phyloP scores from a whole-genome alignment of 1,139 yeast species.

The Zygoascus meyerae region DNA sequence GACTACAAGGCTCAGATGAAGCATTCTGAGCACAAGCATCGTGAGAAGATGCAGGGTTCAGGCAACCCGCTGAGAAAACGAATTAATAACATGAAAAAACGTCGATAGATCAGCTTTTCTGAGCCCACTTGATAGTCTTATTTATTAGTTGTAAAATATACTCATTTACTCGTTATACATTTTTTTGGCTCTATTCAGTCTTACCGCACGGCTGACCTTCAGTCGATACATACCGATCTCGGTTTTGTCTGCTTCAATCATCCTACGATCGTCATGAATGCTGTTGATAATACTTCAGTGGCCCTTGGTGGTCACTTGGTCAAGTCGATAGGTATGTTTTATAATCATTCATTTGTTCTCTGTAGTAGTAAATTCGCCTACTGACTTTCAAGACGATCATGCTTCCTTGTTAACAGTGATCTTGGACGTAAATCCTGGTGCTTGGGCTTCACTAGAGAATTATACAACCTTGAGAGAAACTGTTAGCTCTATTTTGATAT shows the following conservation, averaged over 20 bases:
- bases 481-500: slow-evolving; percentile 57
- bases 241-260: not conserved
- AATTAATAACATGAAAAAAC: not conserved
- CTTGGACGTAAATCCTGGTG: slow-evolving; percentile 69
- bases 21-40: too few species aligned
- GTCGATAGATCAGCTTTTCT: not conserved
- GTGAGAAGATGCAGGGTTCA: too few species aligned
- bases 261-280: slow-evolving; percentile 30
- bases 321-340: slow-evolving; percentile 13
- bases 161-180: too few species aligned
- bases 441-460: slow-evolving; percentile 58
- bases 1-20: too few species aligned
- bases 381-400: slow-evolving; percentile 47
- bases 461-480: slow-evolving; percentile 49
- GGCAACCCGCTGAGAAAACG: not conserved
- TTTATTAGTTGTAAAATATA: not conserved
- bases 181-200: too few species aligned
- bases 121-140: not conserved
- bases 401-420: slow-evolving; percentile 79
- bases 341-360: slow-evolving; percentile 7
- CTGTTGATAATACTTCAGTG: slow-evolving; percentile 37
- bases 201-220: not conserved
- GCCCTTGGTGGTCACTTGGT: slow-evolving; percentile 23
- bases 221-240: not conserved
- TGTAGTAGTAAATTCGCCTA: too few species aligned